These are phyloP conservation scores for Diaporthe citrichinensis DNA, from an alignment of 2,329 filamentous ascomycete genomes.

Conservation along the genomic window DNA sequence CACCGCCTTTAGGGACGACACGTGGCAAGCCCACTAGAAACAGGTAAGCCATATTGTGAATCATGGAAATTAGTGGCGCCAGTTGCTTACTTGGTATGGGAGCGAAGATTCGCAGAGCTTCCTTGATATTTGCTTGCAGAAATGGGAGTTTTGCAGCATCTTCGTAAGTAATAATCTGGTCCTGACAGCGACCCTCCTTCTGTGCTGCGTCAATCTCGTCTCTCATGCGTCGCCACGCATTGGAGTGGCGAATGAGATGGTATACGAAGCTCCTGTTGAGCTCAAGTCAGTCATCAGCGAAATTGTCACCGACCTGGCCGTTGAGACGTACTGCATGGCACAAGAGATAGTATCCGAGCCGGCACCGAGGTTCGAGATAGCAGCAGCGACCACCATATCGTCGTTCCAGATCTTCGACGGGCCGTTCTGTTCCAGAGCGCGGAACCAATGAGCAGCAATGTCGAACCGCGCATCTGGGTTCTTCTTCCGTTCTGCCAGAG, in stretches of 20 bases:
- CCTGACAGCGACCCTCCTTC: slow-evolving; percentile 35
- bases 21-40: slow-evolving; percentile 48
- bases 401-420: slow-evolving; percentile 11
- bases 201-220: slow-evolving; percentile 46
- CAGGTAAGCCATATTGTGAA: neutral
- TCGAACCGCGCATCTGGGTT: slow-evolving; percentile 47
- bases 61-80: neutral
- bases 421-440: slow-evolving; percentile 3
- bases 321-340: slow-evolving; percentile 41
- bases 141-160: slow-evolving; percentile 51
- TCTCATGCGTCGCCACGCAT: slow-evolving; percentile 41
- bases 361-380: slow-evolving; percentile 27
- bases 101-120: slow-evolving; percentile 45
- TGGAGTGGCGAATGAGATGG: slow-evolving; percentile 44
- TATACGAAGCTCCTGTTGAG: slow-evolving; percentile 44
- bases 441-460: slow-evolving; percentile 48
- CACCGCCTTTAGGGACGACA: slow-evolving; percentile 46
- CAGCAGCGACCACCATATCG: slow-evolving; percentile 6
- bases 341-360: slow-evolving; percentile 40
- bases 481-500: slow-evolving; percentile 43
- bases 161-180: slow-evolving; percentile 44
- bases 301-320: neutral
- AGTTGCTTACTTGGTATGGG: slow-evolving; percentile 44
- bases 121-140: slow-evolving; percentile 53
- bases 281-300: neutral